Base-by-base conservation (phyloP, 2,329 filamentous ascomycete species). In the Stachybotrys echinatus region DNA sequence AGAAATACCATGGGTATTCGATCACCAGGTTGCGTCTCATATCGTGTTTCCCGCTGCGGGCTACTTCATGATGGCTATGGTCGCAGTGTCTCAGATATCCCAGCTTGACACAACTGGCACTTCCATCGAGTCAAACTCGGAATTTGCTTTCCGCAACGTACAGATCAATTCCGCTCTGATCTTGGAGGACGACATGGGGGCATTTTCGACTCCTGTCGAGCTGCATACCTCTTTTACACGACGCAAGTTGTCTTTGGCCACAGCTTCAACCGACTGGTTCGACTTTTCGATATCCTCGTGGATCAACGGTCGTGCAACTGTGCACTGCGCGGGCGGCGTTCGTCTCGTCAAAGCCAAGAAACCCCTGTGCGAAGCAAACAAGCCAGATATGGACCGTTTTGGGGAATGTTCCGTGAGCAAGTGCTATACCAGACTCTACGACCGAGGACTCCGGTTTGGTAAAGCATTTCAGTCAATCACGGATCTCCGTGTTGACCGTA, bases 1-100 rank as follows among this genome's bases (percentile, higher is more conserved):
- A 3, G 48, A 59, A 21, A 47, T 49, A 1, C 65, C 77, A n/a
- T 76, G 75, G 49, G 62, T 73, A 2, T 61, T 70, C 20, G 72
- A 75, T 52, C 74, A 76, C 60, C 54, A 59, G n/a, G 69, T 75
- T 62, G 65, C 68, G 43, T 70, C 64, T 50, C 63, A 73, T 22
- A 64, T 68, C 40, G 65, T 75, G 49, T 73, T 71, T 48, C 68
- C 73, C 45, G 66, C 62, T 40, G 64, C 66, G 1, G 72, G 70
- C 23, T 63, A 65, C 34, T 58, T 68, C 1, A 23, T 23, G 10
- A 19, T 46, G 23, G 44, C 44, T 19, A 46, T 46, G 10, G 44
- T 34, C 10, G 44, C 44, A 6, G 21, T 37, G 18, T 18, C 23
- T 34, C 44, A 46, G 19, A 19, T 19, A 10, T 19, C 14, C 12